Base-by-base conservation (phyloP, 2,329 filamentous ascomycete species). In the Leptographium radiaticola region DNA sequence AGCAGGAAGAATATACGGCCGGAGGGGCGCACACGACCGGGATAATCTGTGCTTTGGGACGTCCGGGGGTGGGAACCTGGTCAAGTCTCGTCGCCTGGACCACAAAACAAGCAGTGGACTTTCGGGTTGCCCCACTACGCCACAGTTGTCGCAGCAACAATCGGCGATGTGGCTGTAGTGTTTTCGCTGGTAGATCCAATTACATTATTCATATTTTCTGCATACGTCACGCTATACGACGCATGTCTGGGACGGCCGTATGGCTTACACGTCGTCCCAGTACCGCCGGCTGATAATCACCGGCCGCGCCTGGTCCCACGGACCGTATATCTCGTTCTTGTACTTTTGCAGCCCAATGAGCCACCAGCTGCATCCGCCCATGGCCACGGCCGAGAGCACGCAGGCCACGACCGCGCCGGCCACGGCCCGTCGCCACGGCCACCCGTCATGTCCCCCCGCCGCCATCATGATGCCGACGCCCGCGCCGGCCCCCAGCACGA, bases 351-450 rank as follows among this genome's bases (percentile, higher is more conserved):
- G 69, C 10, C 89, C 87, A 64, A 98, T 97, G 58, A 98, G 71
- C 90, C 93, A 97, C 91, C 90, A 97, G 65, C 89, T 95, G 67
- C 90, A 96, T 13, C 89, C 85, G 2, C 91, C 93, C 81, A 96
- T 95, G 2, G 83, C 83, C 53, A 95, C 67, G 6, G 83, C 81
- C 0, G 86, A 84, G 25, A 89, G 73, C 11, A 91, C 63, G n/a
- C 82, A 79, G 6, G 88, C 88, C 7, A 95, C 72, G 1, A 91
- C 67, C 59, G 88, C 83, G 13, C 93, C 93, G 3, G 87, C 71
- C 30, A 91, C 62, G 18, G 75, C 76, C 53, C 71, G 74, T 64
- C 70, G 76, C 75, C 76, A 80, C 15, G 73, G 70, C 69, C 70
- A 74, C 20, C 64, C 62, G 11, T 20, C 40, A 31, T 58, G 74